Percentiles rank a stretch among this genome's conserved stretches.
phyloP scores from a whole-genome alignment of 108 stramenopile genomes.

The Parietichytrium sp. region DNA sequence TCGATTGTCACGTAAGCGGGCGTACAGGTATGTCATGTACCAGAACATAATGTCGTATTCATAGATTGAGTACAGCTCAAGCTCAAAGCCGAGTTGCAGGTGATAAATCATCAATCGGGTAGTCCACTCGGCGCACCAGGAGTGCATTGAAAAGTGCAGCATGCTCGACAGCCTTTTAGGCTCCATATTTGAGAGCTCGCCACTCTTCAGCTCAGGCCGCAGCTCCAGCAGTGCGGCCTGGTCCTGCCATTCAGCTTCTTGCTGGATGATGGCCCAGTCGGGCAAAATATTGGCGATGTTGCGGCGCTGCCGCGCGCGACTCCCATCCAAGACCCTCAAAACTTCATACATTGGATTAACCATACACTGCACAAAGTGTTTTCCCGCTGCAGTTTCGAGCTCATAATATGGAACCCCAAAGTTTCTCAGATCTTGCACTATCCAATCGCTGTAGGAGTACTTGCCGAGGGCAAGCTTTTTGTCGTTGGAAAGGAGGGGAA shows the following conservation, averaged over 20 bases:
- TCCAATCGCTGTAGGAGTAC: neutral
- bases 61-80: neutral
- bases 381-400: constrained; percentile 3
- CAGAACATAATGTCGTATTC: neutral
- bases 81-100: constrained; percentile 5
- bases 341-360: constrained; percentile 32
- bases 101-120: constrained; percentile 3
- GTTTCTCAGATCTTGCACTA: neutral
- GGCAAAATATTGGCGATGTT: constrained; percentile 36
- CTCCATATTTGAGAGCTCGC: neutral
- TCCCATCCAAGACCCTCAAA: neutral
- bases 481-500: neutral
- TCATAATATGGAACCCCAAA: neutral
- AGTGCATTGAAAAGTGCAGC: constrained; percentile 25
- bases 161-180: neutral
- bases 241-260: constrained; percentile 32
- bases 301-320: constrained; percentile 30
- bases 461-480: constrained; percentile 1
- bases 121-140: constrained; percentile 37
- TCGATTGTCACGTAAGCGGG: neutral
- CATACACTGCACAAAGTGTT: neutral
- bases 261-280: constrained; percentile 27
- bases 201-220: neutral
- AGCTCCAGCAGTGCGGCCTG: neutral
- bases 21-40: neutral